phyloP scores from a whole-genome alignment of 2,329 filamentous ascomycete species.

The Xylariaceae sp. region DNA sequence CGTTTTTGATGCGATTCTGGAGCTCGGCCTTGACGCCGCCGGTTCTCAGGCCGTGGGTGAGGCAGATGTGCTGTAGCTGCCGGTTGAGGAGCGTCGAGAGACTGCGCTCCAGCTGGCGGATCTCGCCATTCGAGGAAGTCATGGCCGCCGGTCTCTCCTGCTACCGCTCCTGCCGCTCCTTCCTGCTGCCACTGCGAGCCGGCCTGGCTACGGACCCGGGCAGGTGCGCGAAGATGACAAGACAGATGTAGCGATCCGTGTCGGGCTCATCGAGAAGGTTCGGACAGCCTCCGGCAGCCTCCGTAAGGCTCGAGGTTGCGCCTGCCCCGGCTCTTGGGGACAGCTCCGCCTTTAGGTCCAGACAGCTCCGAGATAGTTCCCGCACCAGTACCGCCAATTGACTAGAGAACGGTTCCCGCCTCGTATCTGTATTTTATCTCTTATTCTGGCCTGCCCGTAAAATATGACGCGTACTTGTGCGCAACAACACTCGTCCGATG shows the following conservation, averaged over 20 bases:
- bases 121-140: conserved; percentile 36
- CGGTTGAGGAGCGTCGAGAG: conserved; percentile 49
- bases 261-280: conserved; percentile 30
- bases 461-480: not conserved
- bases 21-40: conserved; percentile 82
- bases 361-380: not conserved
- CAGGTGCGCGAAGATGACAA: conserved; percentile 22
- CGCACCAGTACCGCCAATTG: not conserved
- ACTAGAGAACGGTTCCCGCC: not conserved
- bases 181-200: not conserved
- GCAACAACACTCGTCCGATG: not conserved
- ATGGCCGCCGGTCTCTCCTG: conserved; percentile 15
- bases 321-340: not conserved
- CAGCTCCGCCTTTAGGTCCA: not conserved
- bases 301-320: not conserved
- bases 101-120: conserved; percentile 43
- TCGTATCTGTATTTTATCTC: not conserved
- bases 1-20: conserved; percentile 69
- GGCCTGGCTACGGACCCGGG: conserved; percentile 22
- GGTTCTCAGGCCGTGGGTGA: conserved; percentile 67
- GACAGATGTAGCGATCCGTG: conserved; percentile 8
- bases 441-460: not conserved
- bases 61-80: conserved; percentile 73
- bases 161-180: not conserved
- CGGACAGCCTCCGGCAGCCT: not conserved